Conservation (phyloP, 192 early-diverging fungal genomes). For the Allomyces arbusculus region DNA sequence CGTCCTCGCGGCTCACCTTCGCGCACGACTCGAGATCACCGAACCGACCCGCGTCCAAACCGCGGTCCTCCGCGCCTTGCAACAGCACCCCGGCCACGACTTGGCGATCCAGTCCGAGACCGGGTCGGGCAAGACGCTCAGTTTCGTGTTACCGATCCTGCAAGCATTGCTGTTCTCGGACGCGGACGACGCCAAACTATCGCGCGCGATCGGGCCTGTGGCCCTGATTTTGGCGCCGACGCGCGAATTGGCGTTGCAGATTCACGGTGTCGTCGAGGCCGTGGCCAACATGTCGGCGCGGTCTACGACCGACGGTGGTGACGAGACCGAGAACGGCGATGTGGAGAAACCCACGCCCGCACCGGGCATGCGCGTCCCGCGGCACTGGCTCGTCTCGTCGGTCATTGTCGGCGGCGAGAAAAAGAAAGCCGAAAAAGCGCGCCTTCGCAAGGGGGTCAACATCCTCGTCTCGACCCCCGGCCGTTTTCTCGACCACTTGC, state of each 20-base stretch:
- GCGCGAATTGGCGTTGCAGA: conserved; percentile 54
- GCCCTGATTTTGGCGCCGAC: conserved; percentile 55
- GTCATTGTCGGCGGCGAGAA: conserved; percentile 65
- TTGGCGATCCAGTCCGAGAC: conserved; percentile 77
- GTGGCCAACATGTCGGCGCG: not conserved
- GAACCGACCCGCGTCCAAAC: not conserved
- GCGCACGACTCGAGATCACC: not conserved
- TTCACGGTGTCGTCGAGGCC: conserved; percentile 23
- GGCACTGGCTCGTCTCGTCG: conserved; percentile 70
- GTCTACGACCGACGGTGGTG: not conserved
- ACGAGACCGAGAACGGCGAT: not conserved
- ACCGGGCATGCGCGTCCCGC: not conserved
- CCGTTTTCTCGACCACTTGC: conserved; percentile 70
- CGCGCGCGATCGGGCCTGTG: conserved; percentile 13
- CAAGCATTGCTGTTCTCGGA: not conserved
- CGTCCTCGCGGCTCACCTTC: not conserved
- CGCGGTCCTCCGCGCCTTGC: not conserved
- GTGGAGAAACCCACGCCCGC: not conserved
- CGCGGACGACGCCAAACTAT: not conserved
- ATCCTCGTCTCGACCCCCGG: conserved; percentile 89
- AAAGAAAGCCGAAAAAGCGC: conserved; percentile 58
- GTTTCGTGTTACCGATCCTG: conserved; percentile 57
- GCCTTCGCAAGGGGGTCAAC: conserved; percentile 67
- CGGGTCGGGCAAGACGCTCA: conserved; percentile 86
- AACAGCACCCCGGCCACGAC: conserved; percentile 60